These are phyloP conservation scores for Diaporthe sp. DNA, from an alignment of 2,329 filamentous ascomycete species.

Conservation along the genomic window DNA sequence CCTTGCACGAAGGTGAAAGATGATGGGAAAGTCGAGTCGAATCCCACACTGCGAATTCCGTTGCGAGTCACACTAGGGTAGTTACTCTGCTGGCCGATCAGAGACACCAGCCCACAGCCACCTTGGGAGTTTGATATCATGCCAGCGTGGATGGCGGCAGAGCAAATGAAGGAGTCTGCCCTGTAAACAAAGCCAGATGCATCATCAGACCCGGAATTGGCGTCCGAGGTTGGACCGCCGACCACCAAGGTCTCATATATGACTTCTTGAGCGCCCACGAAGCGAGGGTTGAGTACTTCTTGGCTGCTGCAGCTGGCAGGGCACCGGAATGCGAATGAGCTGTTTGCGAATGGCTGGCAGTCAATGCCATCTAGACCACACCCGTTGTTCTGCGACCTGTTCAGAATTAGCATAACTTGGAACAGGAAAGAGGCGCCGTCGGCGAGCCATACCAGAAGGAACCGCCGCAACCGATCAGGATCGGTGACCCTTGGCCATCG, in stretches of 20 bases:
- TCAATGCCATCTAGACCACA: constrained; percentile 39
- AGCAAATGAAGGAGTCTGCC: constrained; percentile 40
- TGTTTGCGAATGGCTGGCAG: constrained; percentile 37
- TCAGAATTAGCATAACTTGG: constrained; percentile 13
- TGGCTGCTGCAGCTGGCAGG: constrained; percentile 38
- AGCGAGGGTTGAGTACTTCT: constrained; percentile 39
- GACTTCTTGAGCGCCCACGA: constrained; percentile 37
- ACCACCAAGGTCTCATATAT: constrained; percentile 39
- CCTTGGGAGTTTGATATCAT: constrained; percentile 34
- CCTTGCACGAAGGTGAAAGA: constrained; percentile 75
- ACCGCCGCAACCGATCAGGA: constrained; percentile 31
- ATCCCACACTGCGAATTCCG: constrained; percentile 73
- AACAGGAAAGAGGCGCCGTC: no score
- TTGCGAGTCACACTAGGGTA: constrained; percentile 60
- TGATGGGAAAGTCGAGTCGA: constrained; percentile 79
- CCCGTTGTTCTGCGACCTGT: constrained; percentile 36
- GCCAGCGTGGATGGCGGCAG: constrained; percentile 40
- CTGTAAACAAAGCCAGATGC: constrained; percentile 33
- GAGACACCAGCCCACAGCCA: constrained; percentile 38
- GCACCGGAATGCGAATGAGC: constrained; percentile 40
- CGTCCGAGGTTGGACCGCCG: constrained; percentile 34
- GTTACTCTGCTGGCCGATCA: constrained; percentile 36
- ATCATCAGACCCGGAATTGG: neutral
- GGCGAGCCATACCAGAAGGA: constrained; percentile 35
- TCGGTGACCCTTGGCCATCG: constrained; percentile 35